Evolutionary conservation across 306 rosid species (phyloP).

Genomic region (Datisca glomerata): DNA sequence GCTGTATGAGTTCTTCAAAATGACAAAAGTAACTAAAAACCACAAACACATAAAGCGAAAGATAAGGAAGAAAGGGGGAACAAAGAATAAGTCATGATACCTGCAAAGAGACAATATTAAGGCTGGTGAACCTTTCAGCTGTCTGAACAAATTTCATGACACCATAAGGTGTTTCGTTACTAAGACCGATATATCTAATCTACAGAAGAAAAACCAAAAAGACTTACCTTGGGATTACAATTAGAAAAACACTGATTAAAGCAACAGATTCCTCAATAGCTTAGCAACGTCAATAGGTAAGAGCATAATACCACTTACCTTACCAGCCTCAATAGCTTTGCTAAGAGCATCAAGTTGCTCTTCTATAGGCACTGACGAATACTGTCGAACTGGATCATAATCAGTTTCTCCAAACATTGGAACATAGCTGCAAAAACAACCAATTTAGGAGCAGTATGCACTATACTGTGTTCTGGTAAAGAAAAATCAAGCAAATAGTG

Average conservation of each 20-base stretch:
- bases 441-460: no score
- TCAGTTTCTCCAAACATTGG: constrained; percentile 94
- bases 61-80: constrained; percentile 3
- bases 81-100: no score
- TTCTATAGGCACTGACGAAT: constrained; percentile 45
- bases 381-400: constrained; percentile 57
- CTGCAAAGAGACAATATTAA: constrained; percentile 72
- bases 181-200: constrained; percentile 77
- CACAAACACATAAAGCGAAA: constrained; percentile 10
- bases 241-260: no score
- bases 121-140: constrained; percentile 32
- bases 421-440: constrained; percentile 43
- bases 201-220: constrained; percentile 20
- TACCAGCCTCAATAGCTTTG: constrained; percentile 54
- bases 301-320: no score
- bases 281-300: no score
- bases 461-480: no score
- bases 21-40: constrained; percentile 14
- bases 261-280: no score
- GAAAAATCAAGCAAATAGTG: constrained; percentile 82
- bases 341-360: constrained; percentile 74
- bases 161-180: constrained; percentile 93
- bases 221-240: constrained; percentile 2
- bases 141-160: constrained; percentile 78
- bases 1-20: constrained; percentile 62